phyloP scores from a whole-genome alignment of 495 filamentous ascomycete species.

The Ramalina peruviana region DNA sequence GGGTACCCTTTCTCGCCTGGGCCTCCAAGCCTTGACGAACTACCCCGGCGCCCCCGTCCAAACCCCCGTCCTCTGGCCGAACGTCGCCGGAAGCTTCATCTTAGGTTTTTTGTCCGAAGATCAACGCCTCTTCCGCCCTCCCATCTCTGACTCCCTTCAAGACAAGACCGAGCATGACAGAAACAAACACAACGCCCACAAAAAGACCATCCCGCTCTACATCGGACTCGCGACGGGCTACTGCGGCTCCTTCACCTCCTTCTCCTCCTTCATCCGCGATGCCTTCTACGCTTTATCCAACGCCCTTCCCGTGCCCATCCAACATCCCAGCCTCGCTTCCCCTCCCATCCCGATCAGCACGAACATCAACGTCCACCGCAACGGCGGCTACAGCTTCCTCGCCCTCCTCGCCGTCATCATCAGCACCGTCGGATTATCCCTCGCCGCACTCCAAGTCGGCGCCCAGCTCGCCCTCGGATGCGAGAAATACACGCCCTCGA shows the following conservation, averaged over 20 bases:
- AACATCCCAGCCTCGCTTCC: conserved; percentile 14
- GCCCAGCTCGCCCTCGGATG: conserved; percentile 64
- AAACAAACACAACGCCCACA: conserved; percentile 37
- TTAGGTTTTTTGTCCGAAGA: conserved; percentile 84
- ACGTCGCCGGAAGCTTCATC: conserved; percentile 68
- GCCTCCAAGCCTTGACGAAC: conserved; percentile 64
- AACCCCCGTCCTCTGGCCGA: conserved; percentile 75
- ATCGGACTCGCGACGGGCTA: conserved; percentile 88
- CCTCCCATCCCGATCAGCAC: conserved; percentile 4
- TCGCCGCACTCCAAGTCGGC: conserved; percentile 56
- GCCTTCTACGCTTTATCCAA: conserved; percentile 75
- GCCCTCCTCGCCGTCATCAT: conserved; percentile 60
- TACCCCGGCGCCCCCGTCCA: conserved; percentile 67
- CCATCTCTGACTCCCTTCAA: conserved; percentile 4
- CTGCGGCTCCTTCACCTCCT: conserved; percentile 85
- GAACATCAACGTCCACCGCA: conserved; percentile 26
- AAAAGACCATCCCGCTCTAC: conserved; percentile 80
- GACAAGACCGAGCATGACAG: conserved; percentile 10
- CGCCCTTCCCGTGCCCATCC: conserved; percentile 39
- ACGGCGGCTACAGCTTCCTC: conserved; percentile 70
- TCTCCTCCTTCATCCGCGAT: conserved; percentile 81
- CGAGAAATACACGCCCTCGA: conserved; percentile 36
- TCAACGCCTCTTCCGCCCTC: conserved; percentile 50
- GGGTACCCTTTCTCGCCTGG: conserved; percentile 74
- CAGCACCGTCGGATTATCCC: conserved; percentile 49